phyloP scores from a whole-genome alignment of 2,329 filamentous ascomycete species.

The Trichophyton schoenleinii region DNA sequence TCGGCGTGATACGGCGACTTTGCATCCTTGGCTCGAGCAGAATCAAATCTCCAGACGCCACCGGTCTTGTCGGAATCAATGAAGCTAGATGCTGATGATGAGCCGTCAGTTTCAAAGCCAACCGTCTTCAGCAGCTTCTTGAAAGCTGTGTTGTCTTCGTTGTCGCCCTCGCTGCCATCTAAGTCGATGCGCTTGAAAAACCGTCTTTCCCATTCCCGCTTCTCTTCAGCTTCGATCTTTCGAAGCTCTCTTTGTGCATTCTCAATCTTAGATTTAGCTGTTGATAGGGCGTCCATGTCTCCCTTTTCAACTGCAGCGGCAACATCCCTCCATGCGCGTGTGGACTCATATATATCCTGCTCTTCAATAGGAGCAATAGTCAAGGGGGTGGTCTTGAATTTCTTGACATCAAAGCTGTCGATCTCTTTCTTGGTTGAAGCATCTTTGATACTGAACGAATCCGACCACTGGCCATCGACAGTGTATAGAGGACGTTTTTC shows the following conservation, averaged over 20 bases:
- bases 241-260: slow-evolving; percentile 70
- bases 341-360: slow-evolving; percentile 77
- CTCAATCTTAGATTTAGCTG: slow-evolving; percentile 81
- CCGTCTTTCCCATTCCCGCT: slow-evolving; percentile 63
- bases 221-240: slow-evolving; percentile 60
- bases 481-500: slow-evolving; percentile 59
- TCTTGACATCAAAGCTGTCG: slow-evolving; percentile 49
- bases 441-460: slow-evolving; percentile 64
- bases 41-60: slow-evolving; percentile 58
- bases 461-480: slow-evolving; percentile 83
- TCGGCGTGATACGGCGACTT: slow-evolving; percentile 32
- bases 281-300: slow-evolving; percentile 68
- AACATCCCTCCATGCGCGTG: slow-evolving; percentile 78
- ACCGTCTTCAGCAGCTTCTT: slow-evolving; percentile 29
- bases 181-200: slow-evolving; percentile 53
- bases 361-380: slow-evolving; percentile 58
- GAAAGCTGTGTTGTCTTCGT: slow-evolving; percentile 26
- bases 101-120: slow-evolving; percentile 22
- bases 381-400: slow-evolving; percentile 52
- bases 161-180: slow-evolving; percentile 11
- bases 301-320: slow-evolving; percentile 65
- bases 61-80: slow-evolving; percentile 54
- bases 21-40: slow-evolving; percentile 37
- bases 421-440: slow-evolving; percentile 42
- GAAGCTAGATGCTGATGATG: slow-evolving; percentile 13